Evolutionary conservation across 2,329 filamentous ascomycete genomes (phyloP).

Genomic region (Trichoderma hamatum): DNA sequence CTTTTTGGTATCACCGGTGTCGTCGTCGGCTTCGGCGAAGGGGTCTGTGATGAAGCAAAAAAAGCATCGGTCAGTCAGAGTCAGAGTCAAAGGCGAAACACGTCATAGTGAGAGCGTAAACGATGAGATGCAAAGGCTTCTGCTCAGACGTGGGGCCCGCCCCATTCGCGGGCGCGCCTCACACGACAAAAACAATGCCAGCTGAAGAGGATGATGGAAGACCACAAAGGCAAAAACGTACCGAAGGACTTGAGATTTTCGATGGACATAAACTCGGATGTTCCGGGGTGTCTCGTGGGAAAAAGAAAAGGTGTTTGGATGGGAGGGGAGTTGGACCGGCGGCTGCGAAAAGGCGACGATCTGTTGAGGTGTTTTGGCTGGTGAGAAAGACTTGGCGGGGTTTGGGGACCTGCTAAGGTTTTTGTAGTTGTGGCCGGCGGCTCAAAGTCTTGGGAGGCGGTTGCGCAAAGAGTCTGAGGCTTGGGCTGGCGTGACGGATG

Average conservation of each 20-base stretch:
- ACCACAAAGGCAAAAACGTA: slow-evolving; percentile 51
- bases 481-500: slow-evolving; percentile 1
- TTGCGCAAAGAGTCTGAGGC: not conserved
- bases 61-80: not conserved
- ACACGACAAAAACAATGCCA: not conserved
- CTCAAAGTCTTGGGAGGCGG: slow-evolving; percentile 5
- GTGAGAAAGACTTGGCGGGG: not conserved
- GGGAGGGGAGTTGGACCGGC: slow-evolving; percentile 54
- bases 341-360: slow-evolving; percentile 42
- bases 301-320: slow-evolving; percentile 54
- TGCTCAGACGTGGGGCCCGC: not conserved
- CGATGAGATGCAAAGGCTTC: not conserved
- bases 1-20: slow-evolving; percentile 92
- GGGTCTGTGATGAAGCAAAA: slow-evolving; percentile 67
- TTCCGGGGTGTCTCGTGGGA: slow-evolving; percentile 58
- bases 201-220: not conserved
- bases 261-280: slow-evolving; percentile 97
- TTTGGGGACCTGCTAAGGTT: not conserved
- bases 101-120: not conserved
- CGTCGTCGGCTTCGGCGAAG: slow-evolving; percentile 99
- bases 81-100: not conserved
- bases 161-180: not conserved
- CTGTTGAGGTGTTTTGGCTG: slow-evolving; percentile 26
- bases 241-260: slow-evolving; percentile 97
- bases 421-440: not conserved